Conservation (phyloP, 2,329 filamentous ascomycete genomes). For the Dryadomyces sulphureus region DNA sequence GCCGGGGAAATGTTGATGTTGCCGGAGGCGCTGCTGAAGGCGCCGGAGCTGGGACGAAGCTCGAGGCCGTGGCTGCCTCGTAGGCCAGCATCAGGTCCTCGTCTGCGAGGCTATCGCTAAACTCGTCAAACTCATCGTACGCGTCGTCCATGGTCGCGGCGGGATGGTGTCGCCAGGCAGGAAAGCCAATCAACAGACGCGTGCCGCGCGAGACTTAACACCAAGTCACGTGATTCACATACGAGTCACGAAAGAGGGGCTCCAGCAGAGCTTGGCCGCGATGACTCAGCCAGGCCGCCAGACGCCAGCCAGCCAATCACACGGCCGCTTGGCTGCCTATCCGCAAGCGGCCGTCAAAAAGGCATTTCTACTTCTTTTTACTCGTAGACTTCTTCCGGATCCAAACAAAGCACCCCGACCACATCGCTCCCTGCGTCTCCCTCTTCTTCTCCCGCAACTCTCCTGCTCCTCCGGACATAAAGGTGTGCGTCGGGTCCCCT, state of each 20-base stretch:
- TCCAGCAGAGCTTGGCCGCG: too few species aligned
- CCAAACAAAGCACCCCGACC: not conserved
- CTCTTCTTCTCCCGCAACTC: too few species aligned
- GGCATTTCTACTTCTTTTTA: not conserved
- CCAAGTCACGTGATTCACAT: not conserved
- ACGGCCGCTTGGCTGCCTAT: not conserved
- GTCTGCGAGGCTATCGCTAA: constrained; percentile 49
- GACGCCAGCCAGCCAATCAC: constrained; percentile 1
- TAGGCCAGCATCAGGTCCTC: constrained; percentile 49
- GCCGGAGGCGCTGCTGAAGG: not conserved
- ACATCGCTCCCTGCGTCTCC: too few species aligned
- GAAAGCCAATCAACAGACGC: not conserved
- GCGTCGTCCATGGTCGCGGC: too few species aligned
- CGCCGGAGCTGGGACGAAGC: not conserved
- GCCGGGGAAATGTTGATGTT: not conserved
- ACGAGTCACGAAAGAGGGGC: not conserved
- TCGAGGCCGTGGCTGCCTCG: constrained; percentile 9
- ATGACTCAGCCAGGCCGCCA: too few species aligned
- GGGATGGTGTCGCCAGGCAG: not conserved
- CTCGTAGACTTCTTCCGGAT: not conserved
- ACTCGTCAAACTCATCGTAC: constrained; percentile 38
- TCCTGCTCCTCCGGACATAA: too few species aligned
- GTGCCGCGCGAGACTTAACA: not conserved
- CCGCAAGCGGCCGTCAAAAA: constrained; percentile 1
- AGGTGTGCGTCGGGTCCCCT: too few species aligned